Base-by-base conservation (phyloP, 371 early-diverging fungal genomes). In the Mortierella sp. region DNA sequence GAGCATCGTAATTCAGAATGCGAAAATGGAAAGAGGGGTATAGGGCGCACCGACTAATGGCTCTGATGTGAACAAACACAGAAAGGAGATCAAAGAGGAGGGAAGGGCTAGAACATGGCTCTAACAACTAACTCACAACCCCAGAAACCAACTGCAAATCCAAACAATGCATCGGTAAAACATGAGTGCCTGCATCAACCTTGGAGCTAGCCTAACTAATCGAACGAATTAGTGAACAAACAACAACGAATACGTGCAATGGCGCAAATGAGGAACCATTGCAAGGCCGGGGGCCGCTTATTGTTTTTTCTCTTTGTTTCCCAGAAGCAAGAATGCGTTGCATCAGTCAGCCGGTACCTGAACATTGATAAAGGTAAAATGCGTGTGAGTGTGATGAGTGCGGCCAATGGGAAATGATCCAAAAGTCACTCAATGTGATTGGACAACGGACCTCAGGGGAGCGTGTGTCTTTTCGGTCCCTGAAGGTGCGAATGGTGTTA, bases 111-210 rank as follows among this genome's bases (percentile, higher is more conserved):
- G 65, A 65, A 65, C 65, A 14, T 21, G 51, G 6, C 51, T 51
- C 18, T 51, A 60, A 27, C 29, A 32, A 29, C 60, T 32, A 60
- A 60, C 60, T 38, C 65, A 2, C 41, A 65, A 21, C 65, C 35
- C 65, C 65, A 65, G 65, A 65, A 38, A 6, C 65, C 7, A 56
- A 56, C 27, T n/a, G 1, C 8, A 21, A 56, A n/a, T 11, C 10
- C 56, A 27, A 56, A 56, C 56, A 8, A 10, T 32, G 24, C 35
- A 21, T 35, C 38, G 21, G 2, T 65, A 21, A 7, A 65, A 21
- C 65, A 65, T 65, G 10, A 38, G 65, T 65, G 35, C 65, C 65
- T 65, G 65, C 65, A 65, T 32, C 41, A 41, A 65, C 65, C 65
- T 32, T 60, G 32, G 32, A 29, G 65, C 65, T 0, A 27, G 24